Evolutionary conservation across 495 filamentous ascomycete species (phyloP).

Genomic region (Cercophora samala): DNA sequence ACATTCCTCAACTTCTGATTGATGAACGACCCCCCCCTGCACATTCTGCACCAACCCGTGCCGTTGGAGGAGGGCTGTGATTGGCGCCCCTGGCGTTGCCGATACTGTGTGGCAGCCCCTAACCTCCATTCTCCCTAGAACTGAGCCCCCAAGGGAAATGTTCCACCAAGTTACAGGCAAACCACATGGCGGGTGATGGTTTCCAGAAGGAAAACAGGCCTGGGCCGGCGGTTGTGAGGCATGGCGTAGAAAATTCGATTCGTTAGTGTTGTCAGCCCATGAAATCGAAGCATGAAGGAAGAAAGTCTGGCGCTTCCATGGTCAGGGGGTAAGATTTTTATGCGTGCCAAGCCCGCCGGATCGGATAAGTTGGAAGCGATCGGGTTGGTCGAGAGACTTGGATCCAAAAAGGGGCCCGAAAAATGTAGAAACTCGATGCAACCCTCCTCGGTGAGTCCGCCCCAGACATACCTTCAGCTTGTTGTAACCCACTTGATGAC

Average conservation of each 20-base stretch:
- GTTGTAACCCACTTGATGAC: neutral
- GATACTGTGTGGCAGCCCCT: neutral
- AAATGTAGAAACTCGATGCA: neutral
- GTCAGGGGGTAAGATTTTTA: neutral
- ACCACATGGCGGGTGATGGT: neutral
- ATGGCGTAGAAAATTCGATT: neutral
- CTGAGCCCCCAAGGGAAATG: neutral
- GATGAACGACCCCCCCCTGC: neutral
- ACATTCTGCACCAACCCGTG: neutral
- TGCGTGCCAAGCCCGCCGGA: neutral
- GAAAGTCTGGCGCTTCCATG: neutral
- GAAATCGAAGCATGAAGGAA: neutral
- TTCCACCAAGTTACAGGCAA: neutral
- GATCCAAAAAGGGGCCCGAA: neutral
- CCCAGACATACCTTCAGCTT: neutral
- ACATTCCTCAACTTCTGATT: neutral
- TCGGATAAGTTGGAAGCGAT: neutral
- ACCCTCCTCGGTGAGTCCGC: neutral
- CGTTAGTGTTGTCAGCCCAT: neutral
- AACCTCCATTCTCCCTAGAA: conserved; percentile 3
- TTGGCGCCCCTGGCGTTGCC: neutral
- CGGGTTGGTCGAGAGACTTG: neutral
- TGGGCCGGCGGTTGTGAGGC: neutral
- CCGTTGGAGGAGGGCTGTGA: neutral
- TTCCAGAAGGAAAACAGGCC: neutral